These are phyloP conservation scores for Gamsiella multidivaricata DNA, from an alignment of 192 early-diverging fungal species.

Conservation along the genomic window DNA sequence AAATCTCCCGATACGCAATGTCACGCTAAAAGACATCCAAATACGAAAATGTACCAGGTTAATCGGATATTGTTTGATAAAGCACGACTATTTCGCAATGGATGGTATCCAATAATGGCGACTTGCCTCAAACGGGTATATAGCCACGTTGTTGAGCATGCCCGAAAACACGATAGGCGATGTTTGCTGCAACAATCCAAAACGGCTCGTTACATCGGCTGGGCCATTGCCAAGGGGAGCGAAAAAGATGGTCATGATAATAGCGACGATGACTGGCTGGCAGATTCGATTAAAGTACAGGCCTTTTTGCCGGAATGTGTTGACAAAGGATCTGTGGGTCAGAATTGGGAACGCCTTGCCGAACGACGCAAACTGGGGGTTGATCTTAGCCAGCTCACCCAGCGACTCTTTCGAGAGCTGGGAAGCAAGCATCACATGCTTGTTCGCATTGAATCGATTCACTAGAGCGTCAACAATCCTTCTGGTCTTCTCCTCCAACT, in stretches of 20 bases:
- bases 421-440: conserved; percentile 26
- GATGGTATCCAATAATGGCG: background rate
- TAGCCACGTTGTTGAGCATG: conserved; percentile 51
- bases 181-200: conserved; percentile 49
- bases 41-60: background rate
- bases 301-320: conserved; percentile 52
- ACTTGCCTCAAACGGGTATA: conserved; percentile 52
- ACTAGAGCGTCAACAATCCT: conserved; percentile 29
- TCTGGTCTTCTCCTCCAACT: conserved; percentile 34
- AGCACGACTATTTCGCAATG: background rate
- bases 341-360: conserved; percentile 43
- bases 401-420: conserved; percentile 8
- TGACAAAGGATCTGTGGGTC: conserved; percentile 39
- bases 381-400: conserved; percentile 30
- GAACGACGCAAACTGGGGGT: conserved; percentile 38
- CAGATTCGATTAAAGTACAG: conserved; percentile 39
- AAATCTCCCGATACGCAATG: conserved; percentile 51
- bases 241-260: conserved; percentile 52
- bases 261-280: conserved; percentile 33
- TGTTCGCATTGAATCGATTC: conserved; percentile 31
- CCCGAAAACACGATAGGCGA: conserved; percentile 48
- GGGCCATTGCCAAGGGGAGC: conserved; percentile 28
- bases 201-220: conserved; percentile 34
- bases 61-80: background rate
- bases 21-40: conserved; percentile 20